phyloP scores from a whole-genome alignment of 495 filamentous ascomycete genomes.

The Penicillium canescens region DNA sequence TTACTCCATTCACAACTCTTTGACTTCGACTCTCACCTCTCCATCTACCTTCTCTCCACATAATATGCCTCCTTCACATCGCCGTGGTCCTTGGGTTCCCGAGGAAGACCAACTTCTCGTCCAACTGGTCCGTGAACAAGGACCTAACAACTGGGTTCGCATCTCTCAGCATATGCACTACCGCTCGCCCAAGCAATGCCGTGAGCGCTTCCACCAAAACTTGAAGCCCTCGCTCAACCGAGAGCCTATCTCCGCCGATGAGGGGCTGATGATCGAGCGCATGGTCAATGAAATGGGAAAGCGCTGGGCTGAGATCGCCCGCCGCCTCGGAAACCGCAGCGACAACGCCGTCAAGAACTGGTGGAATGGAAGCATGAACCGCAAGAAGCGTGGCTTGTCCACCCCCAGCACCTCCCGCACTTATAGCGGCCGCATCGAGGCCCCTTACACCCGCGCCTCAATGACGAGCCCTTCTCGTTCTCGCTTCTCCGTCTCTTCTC shows the following conservation, averaged over 20 bases:
- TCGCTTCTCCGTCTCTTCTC: slow-evolving; percentile 32
- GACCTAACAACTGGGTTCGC: slow-evolving; percentile 88
- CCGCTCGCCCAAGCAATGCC: slow-evolving; percentile 91
- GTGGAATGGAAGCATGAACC: slow-evolving; percentile 97
- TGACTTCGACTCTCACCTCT: not conserved
- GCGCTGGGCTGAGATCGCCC: slow-evolving; percentile 93
- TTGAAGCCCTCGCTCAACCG: slow-evolving; percentile 90
- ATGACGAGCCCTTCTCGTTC: slow-evolving; percentile 33
- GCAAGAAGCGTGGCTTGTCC: slow-evolving; percentile 52
- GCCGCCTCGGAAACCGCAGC: slow-evolving; percentile 81
- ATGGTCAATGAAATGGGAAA: slow-evolving; percentile 83
- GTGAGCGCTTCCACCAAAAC: slow-evolving; percentile 94
- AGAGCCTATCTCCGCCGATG: slow-evolving; percentile 87
- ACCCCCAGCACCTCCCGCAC: slow-evolving; percentile 40
- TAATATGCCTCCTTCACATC: slow-evolving; percentile 55
- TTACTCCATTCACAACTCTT: not conserved
- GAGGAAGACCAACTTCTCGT: slow-evolving; percentile 75
- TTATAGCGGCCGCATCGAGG: slow-evolving; percentile 42
- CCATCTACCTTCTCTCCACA: slow-evolving; percentile 1
- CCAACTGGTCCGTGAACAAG: slow-evolving; percentile 71
- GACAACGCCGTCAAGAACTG: slow-evolving; percentile 99
- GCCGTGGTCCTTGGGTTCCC: slow-evolving; percentile 87
- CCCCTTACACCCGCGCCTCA: slow-evolving; percentile 42
- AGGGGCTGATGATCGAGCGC: slow-evolving; percentile 78
- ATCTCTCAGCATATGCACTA: slow-evolving; percentile 76